Evolutionary conservation across 2,329 filamentous ascomycete species (phyloP).

Genomic region (Sclerotiophoma versabilis): DNA sequence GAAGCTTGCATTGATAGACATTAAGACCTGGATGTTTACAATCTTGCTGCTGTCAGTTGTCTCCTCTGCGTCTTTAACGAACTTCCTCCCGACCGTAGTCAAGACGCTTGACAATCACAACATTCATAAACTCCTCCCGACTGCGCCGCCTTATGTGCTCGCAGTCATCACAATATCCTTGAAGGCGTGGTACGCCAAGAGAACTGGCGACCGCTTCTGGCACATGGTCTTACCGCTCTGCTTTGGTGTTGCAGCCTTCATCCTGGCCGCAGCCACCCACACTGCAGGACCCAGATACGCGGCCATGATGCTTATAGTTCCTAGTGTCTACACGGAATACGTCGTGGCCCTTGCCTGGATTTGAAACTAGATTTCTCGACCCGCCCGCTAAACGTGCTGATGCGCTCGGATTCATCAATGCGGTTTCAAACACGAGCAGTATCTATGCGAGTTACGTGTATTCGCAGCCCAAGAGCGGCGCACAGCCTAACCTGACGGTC

Average conservation of each 20-base stretch:
- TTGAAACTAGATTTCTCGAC: conserved; percentile 74
- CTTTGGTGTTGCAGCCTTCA: conserved; percentile 69
- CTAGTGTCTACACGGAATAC: conserved; percentile 65
- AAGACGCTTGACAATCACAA: conserved; percentile 65
- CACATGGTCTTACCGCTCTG: conserved; percentile 70
- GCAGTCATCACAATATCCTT: conserved; percentile 67
- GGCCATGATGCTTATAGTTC: conserved; percentile 75
- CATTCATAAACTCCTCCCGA: conserved; percentile 59
- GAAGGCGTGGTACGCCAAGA: conserved; percentile 75
- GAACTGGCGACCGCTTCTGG: conserved; percentile 73
- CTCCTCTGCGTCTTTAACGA: conserved; percentile 49
- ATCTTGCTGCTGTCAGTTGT: conserved; percentile 51
- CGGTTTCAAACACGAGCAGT: conserved; percentile 70
- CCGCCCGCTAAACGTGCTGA: conserved; percentile 78
- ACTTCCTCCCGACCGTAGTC: conserved; percentile 69
- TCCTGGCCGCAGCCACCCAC: conserved; percentile 70
- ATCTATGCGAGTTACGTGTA: conserved; percentile 78
- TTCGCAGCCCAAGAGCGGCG: conserved; percentile 52
- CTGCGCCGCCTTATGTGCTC: conserved; percentile 55
- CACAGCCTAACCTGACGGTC: conserved; percentile 52
- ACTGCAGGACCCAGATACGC: conserved; percentile 69
- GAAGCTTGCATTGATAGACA: conserved; percentile 49
- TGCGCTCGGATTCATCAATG: conserved; percentile 78
- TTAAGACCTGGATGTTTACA: conserved; percentile 52
- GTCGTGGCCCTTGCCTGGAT: conserved; percentile 78